These are phyloP conservation scores for Debaryomycetaceae sp. DNA, from an alignment of 1,139 yeast genomes.

Conservation along the genomic window DNA sequence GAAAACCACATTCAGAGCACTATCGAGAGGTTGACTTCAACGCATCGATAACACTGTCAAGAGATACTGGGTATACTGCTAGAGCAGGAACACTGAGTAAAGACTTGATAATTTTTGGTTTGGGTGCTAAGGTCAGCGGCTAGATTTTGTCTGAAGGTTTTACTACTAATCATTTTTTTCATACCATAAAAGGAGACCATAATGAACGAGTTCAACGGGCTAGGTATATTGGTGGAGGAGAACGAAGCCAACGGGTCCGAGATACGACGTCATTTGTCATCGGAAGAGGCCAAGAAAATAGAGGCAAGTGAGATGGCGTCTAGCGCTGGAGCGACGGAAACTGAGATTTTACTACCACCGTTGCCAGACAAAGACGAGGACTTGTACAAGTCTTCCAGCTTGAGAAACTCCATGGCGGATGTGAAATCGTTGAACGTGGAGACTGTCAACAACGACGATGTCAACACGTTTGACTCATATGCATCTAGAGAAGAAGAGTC, in stretches of 20 bases:
- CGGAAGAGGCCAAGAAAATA: slow-evolving; percentile 1
- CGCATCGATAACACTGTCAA: too few species aligned
- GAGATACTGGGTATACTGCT: too few species aligned
- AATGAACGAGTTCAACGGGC: slow-evolving; percentile 19
- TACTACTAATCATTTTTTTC: not conserved
- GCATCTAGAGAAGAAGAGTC: slow-evolving; percentile 3
- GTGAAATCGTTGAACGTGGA: slow-evolving; percentile 1
- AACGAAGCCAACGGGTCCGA: slow-evolving; percentile 5
- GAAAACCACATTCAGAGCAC: too few species aligned
- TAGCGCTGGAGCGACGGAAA: slow-evolving; percentile 4
- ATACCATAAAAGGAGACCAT: not conserved
- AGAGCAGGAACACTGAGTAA: too few species aligned
- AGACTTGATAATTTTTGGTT: too few species aligned
- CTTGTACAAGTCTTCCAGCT: not conserved
- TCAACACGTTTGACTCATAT: not conserved
- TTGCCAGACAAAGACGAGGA: slow-evolving; percentile 24
- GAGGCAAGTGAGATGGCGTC: slow-evolving; percentile 2
- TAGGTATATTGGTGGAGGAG: slow-evolving; percentile 34
- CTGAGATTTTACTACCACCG: slow-evolving; percentile 38
- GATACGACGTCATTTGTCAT: not conserved
- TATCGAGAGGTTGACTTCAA: too few species aligned
- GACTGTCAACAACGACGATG: slow-evolving; percentile 3
- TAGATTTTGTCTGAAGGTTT: too few species aligned
- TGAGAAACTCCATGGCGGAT: slow-evolving; percentile 5
- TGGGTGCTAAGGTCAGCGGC: not conserved